These are phyloP conservation scores for Mortierella hygrophila DNA, from an alignment of 192 early-diverging fungal genomes.

Conservation along the genomic window DNA sequence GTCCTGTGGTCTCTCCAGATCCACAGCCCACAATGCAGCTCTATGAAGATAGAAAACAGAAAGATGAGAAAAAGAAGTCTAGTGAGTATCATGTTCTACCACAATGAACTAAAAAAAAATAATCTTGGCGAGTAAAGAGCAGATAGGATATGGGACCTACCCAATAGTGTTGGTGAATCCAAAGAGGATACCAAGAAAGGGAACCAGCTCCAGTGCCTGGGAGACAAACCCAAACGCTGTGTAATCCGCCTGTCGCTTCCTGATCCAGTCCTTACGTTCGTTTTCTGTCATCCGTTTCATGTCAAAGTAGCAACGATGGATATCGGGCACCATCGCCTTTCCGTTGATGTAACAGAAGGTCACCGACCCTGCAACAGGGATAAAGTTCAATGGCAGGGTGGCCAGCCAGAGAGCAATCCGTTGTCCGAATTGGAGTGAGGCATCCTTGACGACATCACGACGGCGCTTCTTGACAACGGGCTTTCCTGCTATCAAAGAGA, in stretches of 20 bases:
- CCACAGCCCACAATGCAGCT: conserved; percentile 35
- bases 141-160: background rate
- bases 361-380: conserved; percentile 28
- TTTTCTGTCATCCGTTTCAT: conserved; percentile 28
- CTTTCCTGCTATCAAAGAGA: background rate
- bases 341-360: conserved; percentile 42
- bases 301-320: conserved; percentile 35
- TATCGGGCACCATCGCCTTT: conserved; percentile 23
- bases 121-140: background rate
- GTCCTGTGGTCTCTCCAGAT: conserved; percentile 28
- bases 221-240: conserved; percentile 22
- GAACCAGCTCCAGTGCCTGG: conserved; percentile 32
- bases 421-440: conserved; percentile 3
- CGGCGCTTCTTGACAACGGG: background rate
- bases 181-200: conserved; percentile 36
- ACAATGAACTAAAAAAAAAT: background rate
- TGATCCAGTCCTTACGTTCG: conserved; percentile 32
- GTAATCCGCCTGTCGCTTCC: conserved; percentile 17
- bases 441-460: conserved; percentile 20
- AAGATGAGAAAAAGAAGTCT: background rate
- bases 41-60: background rate
- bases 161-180: conserved; percentile 42
- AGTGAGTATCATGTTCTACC: background rate
- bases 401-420: conserved; percentile 32
- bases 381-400: conserved; percentile 40